Evolutionary conservation across 1,284 basidiomycete genomes (phyloP).

Genomic region (Puccinia coronata): DNA sequence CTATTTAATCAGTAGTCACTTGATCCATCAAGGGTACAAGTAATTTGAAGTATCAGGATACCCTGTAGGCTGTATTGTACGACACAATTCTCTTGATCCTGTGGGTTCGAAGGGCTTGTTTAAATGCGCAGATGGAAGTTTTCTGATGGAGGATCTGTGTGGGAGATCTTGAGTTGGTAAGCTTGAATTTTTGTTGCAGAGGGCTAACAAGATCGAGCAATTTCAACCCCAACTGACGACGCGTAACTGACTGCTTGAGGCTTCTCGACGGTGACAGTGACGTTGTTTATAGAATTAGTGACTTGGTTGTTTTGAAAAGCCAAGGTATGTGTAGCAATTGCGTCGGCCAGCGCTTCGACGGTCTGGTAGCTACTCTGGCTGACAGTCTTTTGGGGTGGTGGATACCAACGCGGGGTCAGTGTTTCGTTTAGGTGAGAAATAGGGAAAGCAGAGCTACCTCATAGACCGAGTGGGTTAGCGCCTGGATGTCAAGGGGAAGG

Average conservation of each 20-base stretch:
- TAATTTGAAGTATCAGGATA: no score
- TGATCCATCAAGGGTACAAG: no score
- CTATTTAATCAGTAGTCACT: no score
- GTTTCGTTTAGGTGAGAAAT: no score
- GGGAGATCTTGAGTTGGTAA: no score
- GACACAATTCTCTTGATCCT: no score
- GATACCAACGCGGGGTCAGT: neutral
- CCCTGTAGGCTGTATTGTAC: no score
- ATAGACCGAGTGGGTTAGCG: neutral
- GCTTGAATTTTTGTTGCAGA: no score
- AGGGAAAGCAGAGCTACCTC: neutral
- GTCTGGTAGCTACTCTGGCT: neutral
- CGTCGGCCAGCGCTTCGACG: conserved; percentile 9
- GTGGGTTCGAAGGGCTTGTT: no score
- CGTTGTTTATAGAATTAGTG: neutral
- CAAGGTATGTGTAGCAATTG: neutral
- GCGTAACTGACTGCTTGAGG: conserved; percentile 11
- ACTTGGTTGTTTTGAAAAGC: neutral
- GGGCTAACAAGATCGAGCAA: conserved; percentile 17
- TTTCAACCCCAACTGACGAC: neutral
- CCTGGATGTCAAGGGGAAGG: neutral
- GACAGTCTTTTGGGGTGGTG: no score
- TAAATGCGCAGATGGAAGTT: no score
- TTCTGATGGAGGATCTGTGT: no score
- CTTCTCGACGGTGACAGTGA: neutral